Percentiles rank a stretch among this genome's conserved stretches.
phyloP scores from a whole-genome alignment of 345 rosid species.

The Tarenaya hassleriana region DNA sequence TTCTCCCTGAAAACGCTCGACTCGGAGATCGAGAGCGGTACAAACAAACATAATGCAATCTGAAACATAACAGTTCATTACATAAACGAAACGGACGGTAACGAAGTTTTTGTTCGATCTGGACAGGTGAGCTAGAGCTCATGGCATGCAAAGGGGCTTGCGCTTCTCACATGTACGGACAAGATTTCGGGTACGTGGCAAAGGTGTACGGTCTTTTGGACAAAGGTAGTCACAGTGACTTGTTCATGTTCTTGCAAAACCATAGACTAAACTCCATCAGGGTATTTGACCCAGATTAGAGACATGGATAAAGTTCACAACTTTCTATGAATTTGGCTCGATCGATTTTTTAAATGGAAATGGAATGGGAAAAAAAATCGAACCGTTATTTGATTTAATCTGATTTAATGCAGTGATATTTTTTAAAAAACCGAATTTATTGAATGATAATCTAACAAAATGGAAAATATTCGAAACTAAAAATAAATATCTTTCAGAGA shows the following conservation, averaged over 20 bases:
- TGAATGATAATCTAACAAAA: too few species aligned
- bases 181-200: conserved; percentile 41
- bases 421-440: too few species aligned
- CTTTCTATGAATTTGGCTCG: too few species aligned
- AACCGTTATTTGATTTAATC: too few species aligned
- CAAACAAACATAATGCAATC: neutral
- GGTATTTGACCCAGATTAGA: conserved; percentile 23
- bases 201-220: conserved; percentile 27
- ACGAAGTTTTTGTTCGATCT: neutral
- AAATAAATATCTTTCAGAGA: too few species aligned
- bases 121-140: conserved; percentile 45
- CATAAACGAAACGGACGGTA: neutral
- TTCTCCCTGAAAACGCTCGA: conserved; percentile 48
- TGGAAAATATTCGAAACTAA: too few species aligned
- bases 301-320: too few species aligned
- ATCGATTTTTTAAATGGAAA: too few species aligned
- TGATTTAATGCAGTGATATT: too few species aligned
- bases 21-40: conserved; percentile 45
- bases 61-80: too few species aligned
- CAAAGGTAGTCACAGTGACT: conserved; percentile 26
- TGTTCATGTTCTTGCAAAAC: conserved; percentile 33
- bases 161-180: conserved; percentile 61
- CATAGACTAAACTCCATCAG: conserved; percentile 38
- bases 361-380: too few species aligned
- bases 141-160: conserved; percentile 69